Evolutionary conservation across 176 grass and related monocot species (phyloP).

Genomic region (Carex littledalei): DNA sequence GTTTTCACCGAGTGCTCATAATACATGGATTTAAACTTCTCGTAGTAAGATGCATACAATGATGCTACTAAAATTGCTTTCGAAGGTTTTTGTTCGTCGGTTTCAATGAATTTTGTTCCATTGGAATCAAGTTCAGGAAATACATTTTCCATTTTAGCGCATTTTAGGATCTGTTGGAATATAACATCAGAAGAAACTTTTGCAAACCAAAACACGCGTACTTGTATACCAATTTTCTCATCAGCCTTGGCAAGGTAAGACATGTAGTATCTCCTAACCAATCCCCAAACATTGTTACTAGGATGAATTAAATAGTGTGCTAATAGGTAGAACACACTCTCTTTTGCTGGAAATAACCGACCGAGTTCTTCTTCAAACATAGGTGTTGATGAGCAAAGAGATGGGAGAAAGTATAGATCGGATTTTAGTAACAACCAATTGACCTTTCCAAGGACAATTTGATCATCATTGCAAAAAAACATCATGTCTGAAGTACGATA

Average conservation of each 20-base stretch:
- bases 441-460: conserved; percentile 33
- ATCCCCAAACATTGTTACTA: conserved; percentile 44
- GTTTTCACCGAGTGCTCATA: conserved; percentile 32
- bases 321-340: conserved; percentile 53
- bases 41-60: conserved; percentile 43
- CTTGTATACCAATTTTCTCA: conserved; percentile 53
- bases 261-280: conserved; percentile 36
- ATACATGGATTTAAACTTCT: conserved; percentile 51
- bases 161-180: conserved; percentile 23
- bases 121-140: conserved; percentile 18
- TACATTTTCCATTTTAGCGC: conserved; percentile 20
- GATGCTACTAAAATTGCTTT: conserved; percentile 35
- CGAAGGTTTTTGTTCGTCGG: not conserved
- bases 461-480: conserved; percentile 63
- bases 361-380: conserved; percentile 46
- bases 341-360: conserved; percentile 50
- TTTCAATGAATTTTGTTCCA: not conserved
- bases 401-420: conserved; percentile 45
- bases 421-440: conserved; percentile 61
- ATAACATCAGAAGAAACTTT: conserved; percentile 7
- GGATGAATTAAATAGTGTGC: conserved; percentile 62
- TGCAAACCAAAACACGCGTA: conserved; percentile 19
- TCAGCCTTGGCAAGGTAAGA: conserved; percentile 38
- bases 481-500: no score
- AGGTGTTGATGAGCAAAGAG: conserved; percentile 44